phyloP scores from a whole-genome alignment of 495 filamentous ascomycete species.

The Trichoderma asperelloides region DNA sequence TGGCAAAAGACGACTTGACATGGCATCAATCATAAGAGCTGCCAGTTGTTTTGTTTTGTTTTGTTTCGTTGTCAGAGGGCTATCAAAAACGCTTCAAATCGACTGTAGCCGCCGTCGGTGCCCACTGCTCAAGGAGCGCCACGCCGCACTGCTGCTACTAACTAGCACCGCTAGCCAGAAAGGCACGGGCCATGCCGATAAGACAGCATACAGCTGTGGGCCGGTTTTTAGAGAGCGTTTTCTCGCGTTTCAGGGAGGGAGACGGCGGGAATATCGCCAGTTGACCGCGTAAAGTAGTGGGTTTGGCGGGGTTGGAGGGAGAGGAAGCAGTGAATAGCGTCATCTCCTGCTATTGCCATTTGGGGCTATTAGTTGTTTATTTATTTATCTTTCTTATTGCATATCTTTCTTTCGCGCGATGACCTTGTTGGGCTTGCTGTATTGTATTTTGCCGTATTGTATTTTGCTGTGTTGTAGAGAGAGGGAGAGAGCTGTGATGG shows the following conservation, averaged over 20 bases:
- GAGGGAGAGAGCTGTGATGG: no score
- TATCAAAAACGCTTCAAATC: background rate
- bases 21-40: no score
- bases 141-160: background rate
- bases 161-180: background rate
- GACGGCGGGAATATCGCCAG: background rate
- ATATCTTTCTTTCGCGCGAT: no score
- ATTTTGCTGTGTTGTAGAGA: no score
- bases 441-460: background rate
- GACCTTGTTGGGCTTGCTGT: background rate
- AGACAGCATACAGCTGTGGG: background rate
- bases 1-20: no score
- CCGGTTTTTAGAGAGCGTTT: background rate
- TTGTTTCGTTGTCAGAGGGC: background rate
- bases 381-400: no score
- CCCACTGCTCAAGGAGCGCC: background rate
- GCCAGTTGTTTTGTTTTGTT: no score
- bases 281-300: background rate
- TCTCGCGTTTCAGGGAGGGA: background rate
- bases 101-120: background rate
- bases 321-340: background rate
- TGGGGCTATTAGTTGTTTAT: no score
- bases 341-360: background rate
- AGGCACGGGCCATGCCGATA: conserved; percentile 5
- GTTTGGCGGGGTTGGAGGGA: background rate